phyloP scores from a whole-genome alignment of 768 basidiomycete species.

The Naganishia vishniacii region DNA sequence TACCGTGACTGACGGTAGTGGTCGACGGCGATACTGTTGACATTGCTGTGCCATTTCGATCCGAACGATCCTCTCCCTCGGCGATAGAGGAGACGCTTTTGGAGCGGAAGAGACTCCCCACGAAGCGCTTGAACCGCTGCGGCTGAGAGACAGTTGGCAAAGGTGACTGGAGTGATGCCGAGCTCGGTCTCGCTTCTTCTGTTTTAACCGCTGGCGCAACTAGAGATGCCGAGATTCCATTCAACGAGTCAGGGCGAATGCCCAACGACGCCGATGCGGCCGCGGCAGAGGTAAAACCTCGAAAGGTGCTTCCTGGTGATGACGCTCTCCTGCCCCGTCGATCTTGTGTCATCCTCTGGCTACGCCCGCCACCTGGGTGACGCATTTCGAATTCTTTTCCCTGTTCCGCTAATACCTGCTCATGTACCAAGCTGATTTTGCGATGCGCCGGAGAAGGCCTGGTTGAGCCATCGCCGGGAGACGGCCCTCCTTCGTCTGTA shows the following conservation, averaged over 20 bases:
- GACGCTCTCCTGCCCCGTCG: slow-evolving; percentile 9
- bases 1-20: background rate
- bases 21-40: background rate
- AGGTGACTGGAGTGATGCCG: background rate
- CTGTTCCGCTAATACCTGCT: background rate
- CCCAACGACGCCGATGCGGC: too few relatives aligned
- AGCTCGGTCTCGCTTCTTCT: background rate
- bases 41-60: background rate
- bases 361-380: background rate
- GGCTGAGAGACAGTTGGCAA: slow-evolving; percentile 4
- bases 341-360: background rate
- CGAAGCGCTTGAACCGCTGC: slow-evolving; percentile 16
- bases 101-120: slow-evolving; percentile 13
- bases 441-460: slow-evolving; percentile 6
- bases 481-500: background rate
- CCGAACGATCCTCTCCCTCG: background rate
- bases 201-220: too few relatives aligned
- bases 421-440: slow-evolving; percentile 7
- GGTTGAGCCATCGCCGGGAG: background rate
- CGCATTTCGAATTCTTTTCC: background rate
- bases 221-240: too few relatives aligned
- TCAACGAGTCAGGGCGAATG: too few relatives aligned
- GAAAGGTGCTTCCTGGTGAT: background rate
- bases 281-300: background rate
- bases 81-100: slow-evolving; percentile 7